phyloP scores from a whole-genome alignment of 176 grass and related monocot species.

The Otatea glauca region DNA sequence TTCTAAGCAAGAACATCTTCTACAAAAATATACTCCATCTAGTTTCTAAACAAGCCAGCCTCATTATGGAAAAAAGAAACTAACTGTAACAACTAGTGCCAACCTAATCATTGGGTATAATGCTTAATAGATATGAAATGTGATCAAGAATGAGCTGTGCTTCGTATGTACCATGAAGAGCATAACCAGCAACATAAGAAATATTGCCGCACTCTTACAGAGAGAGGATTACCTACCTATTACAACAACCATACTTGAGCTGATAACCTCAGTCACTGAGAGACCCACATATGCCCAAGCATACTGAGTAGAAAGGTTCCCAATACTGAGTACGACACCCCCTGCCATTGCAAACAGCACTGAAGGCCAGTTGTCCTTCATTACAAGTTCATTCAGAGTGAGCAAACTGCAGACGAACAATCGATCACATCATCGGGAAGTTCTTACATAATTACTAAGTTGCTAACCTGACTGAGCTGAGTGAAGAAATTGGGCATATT shows the following conservation, averaged over 20 bases:
- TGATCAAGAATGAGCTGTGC: constrained; percentile 9
- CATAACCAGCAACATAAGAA: background rate
- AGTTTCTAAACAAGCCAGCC: background rate
- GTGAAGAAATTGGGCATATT: constrained; percentile 73
- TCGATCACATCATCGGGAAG: background rate
- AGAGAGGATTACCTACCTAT: constrained; percentile 49
- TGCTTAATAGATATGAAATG: background rate
- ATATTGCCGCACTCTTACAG: background rate
- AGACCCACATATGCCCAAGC: constrained; percentile 84
- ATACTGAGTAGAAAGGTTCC: constrained; percentile 77
- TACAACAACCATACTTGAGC: constrained; percentile 72
- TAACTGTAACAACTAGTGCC: background rate
- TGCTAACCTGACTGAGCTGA: constrained; percentile 66
- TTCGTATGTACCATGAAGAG: constrained; percentile 7
- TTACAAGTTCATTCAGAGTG: constrained; percentile 30
- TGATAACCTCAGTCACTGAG: constrained; percentile 75
- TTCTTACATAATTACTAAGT: background rate
- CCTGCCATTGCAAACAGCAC: constrained; percentile 79
- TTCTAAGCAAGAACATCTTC: background rate
- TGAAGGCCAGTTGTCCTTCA: constrained; percentile 76
- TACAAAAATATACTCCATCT: background rate
- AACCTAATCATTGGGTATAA: background rate
- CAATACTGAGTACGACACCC: constrained; percentile 68
- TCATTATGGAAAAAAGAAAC: background rate
- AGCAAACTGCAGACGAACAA: background rate